Evolutionary conservation across 2,329 filamentous ascomycete genomes (phyloP).

Genomic region (Knoxdaviesia proteae): DNA sequence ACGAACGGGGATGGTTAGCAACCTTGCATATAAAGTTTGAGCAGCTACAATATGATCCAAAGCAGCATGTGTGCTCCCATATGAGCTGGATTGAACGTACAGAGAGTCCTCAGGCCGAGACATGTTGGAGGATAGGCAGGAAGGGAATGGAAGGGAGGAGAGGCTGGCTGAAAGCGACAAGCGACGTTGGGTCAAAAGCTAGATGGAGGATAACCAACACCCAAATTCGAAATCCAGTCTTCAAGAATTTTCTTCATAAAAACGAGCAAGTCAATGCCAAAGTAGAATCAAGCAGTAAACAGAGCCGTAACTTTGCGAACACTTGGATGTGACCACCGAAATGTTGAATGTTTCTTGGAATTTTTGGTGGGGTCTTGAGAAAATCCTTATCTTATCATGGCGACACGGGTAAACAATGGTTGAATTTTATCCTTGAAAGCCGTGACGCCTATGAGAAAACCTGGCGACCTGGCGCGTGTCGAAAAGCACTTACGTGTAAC

Average conservation of each 20-base stretch:
- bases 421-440: background rate
- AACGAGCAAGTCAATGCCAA: no score
- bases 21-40: background rate
- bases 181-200: no score
- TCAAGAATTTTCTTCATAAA: no score
- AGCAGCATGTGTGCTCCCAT: background rate
- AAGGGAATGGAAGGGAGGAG: no score
- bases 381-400: background rate
- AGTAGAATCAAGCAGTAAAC: no score
- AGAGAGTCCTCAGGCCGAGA: conserved; percentile 92
- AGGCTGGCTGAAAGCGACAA: no score
- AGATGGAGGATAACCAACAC: no score
- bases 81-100: conserved; percentile 23
- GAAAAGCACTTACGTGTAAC: no score
- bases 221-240: no score
- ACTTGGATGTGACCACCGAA: background rate
- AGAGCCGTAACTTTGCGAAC: background rate
- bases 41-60: background rate
- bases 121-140: conserved; percentile 34
- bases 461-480: no score
- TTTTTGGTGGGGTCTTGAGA: background rate
- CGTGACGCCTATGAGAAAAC: background rate
- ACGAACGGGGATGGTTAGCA: conserved; percentile 4
- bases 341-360: background rate
- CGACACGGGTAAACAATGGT: background rate